Conservation (phyloP, 192 early-diverging fungal genomes). For the Linnemannia hyalina region DNA sequence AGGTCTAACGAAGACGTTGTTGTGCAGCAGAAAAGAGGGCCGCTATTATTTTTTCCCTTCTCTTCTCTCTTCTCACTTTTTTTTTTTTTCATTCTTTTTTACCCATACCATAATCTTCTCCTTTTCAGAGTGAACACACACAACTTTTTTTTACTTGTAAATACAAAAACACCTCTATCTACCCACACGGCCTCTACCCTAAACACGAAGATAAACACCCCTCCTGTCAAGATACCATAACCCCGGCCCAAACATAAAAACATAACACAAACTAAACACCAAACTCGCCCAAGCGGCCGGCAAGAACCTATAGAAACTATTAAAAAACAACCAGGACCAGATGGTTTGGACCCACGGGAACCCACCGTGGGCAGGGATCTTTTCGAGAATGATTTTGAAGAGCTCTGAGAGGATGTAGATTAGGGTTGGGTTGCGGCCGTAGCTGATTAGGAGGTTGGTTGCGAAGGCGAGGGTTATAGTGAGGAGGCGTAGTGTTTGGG, state of each 20-base stretch:
- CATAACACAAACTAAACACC: constrained; percentile 30
- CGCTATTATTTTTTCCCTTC: background rate
- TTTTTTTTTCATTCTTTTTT: background rate
- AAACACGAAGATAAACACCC: constrained; percentile 21
- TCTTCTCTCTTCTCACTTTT: background rate
- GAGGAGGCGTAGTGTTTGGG: background rate
- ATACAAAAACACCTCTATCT: too few relatives aligned
- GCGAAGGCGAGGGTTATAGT: too few relatives aligned
- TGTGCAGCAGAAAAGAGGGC: background rate
- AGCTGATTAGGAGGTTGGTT: constrained; percentile 45
- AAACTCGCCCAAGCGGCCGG: constrained; percentile 29
- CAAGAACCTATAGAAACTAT: constrained; percentile 31
- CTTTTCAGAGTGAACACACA: too few relatives aligned
- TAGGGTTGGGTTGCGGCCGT: constrained; percentile 63
- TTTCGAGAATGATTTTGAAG: constrained; percentile 30
- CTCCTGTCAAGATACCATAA: constrained; percentile 21
- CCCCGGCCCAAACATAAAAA: constrained; percentile 32
- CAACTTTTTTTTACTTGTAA: background rate
- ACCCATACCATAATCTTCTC: background rate
- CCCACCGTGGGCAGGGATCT: constrained; percentile 13
- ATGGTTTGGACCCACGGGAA: constrained; percentile 20
- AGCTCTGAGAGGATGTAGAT: constrained; percentile 59
- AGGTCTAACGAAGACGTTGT: constrained; percentile 21
- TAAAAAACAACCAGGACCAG: constrained; percentile 35
- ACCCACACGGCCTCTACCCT: background rate